phyloP scores from a whole-genome alignment of 306 rosid genomes.

The Acacia confusa region DNA sequence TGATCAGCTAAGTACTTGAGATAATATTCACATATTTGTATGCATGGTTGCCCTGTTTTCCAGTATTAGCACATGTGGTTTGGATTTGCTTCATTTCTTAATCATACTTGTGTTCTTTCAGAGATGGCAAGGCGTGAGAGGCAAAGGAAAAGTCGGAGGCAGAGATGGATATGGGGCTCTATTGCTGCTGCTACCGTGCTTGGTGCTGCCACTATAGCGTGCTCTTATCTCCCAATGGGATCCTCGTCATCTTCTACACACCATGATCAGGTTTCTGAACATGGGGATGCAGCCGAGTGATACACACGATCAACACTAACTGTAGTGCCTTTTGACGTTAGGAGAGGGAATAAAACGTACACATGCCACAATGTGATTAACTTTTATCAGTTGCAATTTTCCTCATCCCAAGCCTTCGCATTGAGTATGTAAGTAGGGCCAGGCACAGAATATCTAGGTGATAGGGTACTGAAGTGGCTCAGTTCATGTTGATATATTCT shows the following conservation, averaged over 20 bases:
- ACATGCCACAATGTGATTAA: conserved; percentile 46
- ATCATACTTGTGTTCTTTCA: conserved; percentile 34
- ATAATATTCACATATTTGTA: conserved; percentile 9
- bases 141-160: conserved; percentile 62
- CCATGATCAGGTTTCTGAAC: conserved; percentile 40
- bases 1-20: conserved; percentile 9
- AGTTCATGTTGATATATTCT: conserved; percentile 22
- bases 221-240: conserved; percentile 69
- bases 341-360: conserved; percentile 52
- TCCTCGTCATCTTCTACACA: conserved; percentile 37
- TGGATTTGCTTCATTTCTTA: not conserved
- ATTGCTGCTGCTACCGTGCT: conserved; percentile 63
- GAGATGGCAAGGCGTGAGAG: conserved; percentile 83
- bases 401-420: conserved; percentile 45
- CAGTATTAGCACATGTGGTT: conserved; percentile 8
- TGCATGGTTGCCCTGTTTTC: conserved; percentile 5
- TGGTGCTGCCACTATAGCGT: conserved; percentile 71
- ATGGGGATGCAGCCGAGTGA: conserved; percentile 44
- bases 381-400: conserved; percentile 39
- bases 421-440: conserved; percentile 28
- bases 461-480: conserved; percentile 18
- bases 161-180: conserved; percentile 92
- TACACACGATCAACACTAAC: conserved; percentile 31
- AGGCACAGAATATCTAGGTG: conserved; percentile 26
- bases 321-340: conserved; percentile 23